These are phyloP conservation scores for Rhizopogon sp. DNA, from an alignment of 768 basidiomycete species.

Conservation along the genomic window DNA sequence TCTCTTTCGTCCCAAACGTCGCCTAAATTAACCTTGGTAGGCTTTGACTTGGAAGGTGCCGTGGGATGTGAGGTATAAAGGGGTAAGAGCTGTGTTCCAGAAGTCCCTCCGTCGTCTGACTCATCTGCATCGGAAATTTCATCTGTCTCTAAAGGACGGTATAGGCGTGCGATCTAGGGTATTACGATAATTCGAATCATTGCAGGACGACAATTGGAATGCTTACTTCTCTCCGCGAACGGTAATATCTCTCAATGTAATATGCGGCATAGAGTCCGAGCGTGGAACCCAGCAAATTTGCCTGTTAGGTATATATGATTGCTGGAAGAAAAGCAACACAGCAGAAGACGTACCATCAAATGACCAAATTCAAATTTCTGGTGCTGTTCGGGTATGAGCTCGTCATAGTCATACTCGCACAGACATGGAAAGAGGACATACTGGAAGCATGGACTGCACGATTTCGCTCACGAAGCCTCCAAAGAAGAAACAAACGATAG, in stretches of 20 bases:
- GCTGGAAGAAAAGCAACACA: constrained; percentile 6
- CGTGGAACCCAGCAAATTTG: constrained; percentile 71
- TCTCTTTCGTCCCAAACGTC: constrained; percentile 80
- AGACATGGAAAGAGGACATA: constrained; percentile 23
- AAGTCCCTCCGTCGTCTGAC: constrained; percentile 34
- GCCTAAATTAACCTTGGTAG: constrained; percentile 32
- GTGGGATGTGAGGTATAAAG: constrained; percentile 27
- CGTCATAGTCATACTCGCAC: constrained; percentile 2
- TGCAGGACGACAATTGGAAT: not conserved
- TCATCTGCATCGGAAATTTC: constrained; percentile 50
- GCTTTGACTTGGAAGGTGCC: constrained; percentile 23
- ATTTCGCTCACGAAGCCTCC: constrained; percentile 81
- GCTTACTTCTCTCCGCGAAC: constrained; percentile 70
- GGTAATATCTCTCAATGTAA: constrained; percentile 70
- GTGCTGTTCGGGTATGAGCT: constrained; percentile 34
- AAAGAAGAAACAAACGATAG: constrained; percentile 67
- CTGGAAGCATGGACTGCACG: constrained; percentile 75
- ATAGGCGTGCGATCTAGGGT: constrained; percentile 67
- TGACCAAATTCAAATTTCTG: constrained; percentile 73
- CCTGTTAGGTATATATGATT: constrained; percentile 37
- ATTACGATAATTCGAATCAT: not conserved
- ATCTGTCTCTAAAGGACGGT: constrained; percentile 62
- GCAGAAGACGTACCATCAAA: constrained; percentile 47
- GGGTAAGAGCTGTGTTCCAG: constrained; percentile 56
- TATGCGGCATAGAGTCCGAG: constrained; percentile 64